Conservation (phyloP, 2,329 filamentous ascomycete species). For the Septoria petroselini region DNA sequence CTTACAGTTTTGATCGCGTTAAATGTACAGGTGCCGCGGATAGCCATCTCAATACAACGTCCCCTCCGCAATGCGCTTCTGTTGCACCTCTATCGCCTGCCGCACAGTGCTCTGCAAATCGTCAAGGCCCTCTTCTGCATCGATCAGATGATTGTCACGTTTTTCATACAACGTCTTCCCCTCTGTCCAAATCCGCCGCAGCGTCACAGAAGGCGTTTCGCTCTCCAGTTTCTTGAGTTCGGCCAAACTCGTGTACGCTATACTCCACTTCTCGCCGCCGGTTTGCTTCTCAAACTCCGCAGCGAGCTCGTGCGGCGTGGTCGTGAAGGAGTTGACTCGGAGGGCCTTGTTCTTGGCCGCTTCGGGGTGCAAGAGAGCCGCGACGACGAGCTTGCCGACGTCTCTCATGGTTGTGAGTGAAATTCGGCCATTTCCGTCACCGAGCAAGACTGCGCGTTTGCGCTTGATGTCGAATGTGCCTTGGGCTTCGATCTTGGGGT, state of each 20-base stretch:
- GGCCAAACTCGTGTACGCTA: conserved; percentile 53
- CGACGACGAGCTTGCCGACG: conserved; percentile 64
- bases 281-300: conserved; percentile 68
- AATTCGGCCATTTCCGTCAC: conserved; percentile 59
- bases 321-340: conserved; percentile 69
- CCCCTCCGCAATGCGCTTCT: conserved; percentile 10
- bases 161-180: conserved; percentile 68
- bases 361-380: conserved; percentile 57
- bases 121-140: conserved; percentile 49
- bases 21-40: too few relatives aligned
- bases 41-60: conserved; percentile 1
- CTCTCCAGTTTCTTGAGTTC: conserved; percentile 57
- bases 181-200: conserved; percentile 69
- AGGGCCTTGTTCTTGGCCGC: conserved; percentile 56
- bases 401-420: conserved; percentile 70
- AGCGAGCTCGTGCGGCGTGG: conserved; percentile 60
- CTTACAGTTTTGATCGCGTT: too few relatives aligned
- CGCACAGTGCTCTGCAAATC: conserved; percentile 50
- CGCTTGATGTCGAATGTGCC: conserved; percentile 59
- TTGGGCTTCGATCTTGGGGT: conserved; percentile 40
- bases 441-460: conserved; percentile 60
- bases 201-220: conserved; percentile 55
- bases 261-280: conserved; percentile 52
- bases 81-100: conserved; percentile 34
- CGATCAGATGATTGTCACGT: conserved; percentile 62